Percentiles rank a stretch among this genome's conserved stretches.
Evolutionary conservation across 495 filamentous ascomycete species (phyloP).

Genomic region (Xylaria castorea): DNA sequence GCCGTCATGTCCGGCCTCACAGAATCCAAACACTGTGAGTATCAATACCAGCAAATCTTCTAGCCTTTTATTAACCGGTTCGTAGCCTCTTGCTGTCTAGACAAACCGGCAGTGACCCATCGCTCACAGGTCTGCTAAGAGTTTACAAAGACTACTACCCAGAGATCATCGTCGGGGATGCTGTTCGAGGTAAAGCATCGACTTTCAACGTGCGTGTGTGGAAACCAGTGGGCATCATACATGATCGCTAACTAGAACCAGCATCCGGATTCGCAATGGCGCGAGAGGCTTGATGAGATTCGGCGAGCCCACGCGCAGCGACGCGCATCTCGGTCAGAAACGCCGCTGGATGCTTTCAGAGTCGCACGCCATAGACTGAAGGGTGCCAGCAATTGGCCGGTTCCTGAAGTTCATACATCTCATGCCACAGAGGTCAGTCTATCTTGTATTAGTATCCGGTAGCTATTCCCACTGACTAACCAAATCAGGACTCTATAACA

Average conservation of each 20-base stretch:
- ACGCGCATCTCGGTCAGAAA: constrained; percentile 43
- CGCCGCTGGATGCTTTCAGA: constrained; percentile 55
- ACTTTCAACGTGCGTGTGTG: constrained; percentile 59
- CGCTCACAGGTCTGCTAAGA: constrained; percentile 76
- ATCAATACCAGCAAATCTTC: not conserved
- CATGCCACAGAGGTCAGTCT: constrained; percentile 67
- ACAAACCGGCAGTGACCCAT: constrained; percentile 72
- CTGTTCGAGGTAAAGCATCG: constrained; percentile 58
- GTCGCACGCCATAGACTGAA: constrained; percentile 57
- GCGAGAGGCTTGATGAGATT: constrained; percentile 68
- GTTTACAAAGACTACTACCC: constrained; percentile 91
- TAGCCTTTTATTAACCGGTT: constrained; percentile 32
- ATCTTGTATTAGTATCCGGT: not conserved
- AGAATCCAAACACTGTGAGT: constrained; percentile 83
- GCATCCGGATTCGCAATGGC: constrained; percentile 82
- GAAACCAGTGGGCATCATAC: not conserved
- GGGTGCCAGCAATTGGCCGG: constrained; percentile 46
- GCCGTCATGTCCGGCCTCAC: constrained; percentile 88
- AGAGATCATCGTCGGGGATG: constrained; percentile 80
- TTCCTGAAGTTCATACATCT: constrained; percentile 78
- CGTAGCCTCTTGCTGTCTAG: constrained; percentile 65
- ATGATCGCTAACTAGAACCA: constrained; percentile 38
- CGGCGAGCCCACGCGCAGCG: constrained; percentile 63
- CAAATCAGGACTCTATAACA: constrained; percentile 63
- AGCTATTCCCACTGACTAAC: constrained; percentile 25